Percentiles rank a stretch among this genome's conserved stretches.
These are phyloP conservation scores for Cryptococcus floricola DNA, from an alignment of 1,284 basidiomycete genomes.

Conservation along the genomic window DNA sequence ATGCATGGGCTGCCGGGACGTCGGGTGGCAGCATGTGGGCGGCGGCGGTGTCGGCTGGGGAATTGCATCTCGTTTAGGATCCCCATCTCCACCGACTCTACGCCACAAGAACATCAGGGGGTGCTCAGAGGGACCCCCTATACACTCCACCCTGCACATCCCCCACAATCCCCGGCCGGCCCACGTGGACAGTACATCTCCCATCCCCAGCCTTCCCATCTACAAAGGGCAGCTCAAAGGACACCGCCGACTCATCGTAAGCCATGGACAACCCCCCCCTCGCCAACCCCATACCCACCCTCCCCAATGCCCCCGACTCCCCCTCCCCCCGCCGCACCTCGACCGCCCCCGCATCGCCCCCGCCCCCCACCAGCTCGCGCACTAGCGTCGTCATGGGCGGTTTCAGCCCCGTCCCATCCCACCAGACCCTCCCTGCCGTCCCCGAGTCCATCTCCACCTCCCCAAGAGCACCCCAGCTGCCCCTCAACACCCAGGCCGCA, in stretches of 20 bases:
- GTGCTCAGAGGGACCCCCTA: not conserved
- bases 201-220: not conserved
- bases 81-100: no score
- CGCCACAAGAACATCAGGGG: no score
- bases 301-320: conserved; percentile 7
- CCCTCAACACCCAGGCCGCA: conserved; percentile 7
- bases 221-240: not conserved
- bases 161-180: not conserved
- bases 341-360: conserved; percentile 8
- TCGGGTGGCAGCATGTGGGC: no score
- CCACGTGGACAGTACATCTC: not conserved
- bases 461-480: conserved; percentile 6
- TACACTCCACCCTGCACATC: not conserved
- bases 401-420: conserved; percentile 15
- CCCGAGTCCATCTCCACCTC: conserved; percentile 10
- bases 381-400: conserved; percentile 16
- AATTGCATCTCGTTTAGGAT: no score
- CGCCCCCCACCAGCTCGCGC: conserved; percentile 7
- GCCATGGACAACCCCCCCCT: conserved; percentile 1
- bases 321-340: conserved; percentile 13
- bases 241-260: not conserved
- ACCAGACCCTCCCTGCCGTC: conserved; percentile 15
- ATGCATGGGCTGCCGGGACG: no score
- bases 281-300: conserved; percentile 7
- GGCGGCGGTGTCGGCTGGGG: no score